These are phyloP conservation scores for Colletotrichum sp. DNA, from an alignment of 2,329 filamentous ascomycete species.

Conservation along the genomic window DNA sequence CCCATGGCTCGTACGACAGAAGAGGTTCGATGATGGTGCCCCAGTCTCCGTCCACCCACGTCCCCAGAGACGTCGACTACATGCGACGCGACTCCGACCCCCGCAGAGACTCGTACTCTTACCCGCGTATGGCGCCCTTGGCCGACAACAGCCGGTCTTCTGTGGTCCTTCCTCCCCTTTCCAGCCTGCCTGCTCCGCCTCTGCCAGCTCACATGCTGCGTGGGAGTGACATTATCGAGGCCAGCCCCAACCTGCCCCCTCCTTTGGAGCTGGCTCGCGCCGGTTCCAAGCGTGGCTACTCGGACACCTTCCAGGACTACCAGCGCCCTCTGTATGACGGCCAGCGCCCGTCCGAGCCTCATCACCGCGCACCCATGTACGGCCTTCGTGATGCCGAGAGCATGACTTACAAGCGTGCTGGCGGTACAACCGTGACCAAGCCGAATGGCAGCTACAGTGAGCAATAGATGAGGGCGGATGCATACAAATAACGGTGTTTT, in stretches of 20 bases:
- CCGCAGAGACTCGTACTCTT: conserved; percentile 27
- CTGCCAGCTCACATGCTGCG: not conserved
- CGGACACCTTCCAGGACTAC: conserved; percentile 19
- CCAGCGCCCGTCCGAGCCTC: conserved; percentile 39
- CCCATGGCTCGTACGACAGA: conserved; percentile 41
- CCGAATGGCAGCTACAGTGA: not conserved
- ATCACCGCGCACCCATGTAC: conserved; percentile 27
- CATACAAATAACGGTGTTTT: not conserved
- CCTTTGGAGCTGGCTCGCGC: not conserved
- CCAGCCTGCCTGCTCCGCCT: not conserved
- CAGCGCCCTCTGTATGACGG: conserved; percentile 39
- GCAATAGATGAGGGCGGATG: not conserved
- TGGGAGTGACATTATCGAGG: conserved; percentile 10
- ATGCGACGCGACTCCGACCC: conserved; percentile 5
- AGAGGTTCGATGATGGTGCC: conserved; percentile 39
- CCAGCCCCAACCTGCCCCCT: not conserved
- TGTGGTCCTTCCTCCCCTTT: not conserved
- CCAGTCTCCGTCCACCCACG: conserved; percentile 39
- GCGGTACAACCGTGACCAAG: conserved; percentile 30
- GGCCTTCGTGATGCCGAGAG: not conserved
- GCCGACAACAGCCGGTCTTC: not conserved
- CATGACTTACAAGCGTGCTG: conserved; percentile 37
- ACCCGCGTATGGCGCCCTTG: conserved; percentile 35
- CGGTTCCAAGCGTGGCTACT: conserved; percentile 21
- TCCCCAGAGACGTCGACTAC: not conserved